Percentiles rank a stretch among this genome's conserved stretches.
Evolutionary conservation across 1,139 yeast species (phyloP).

Genomic region (Taphrina sp.): DNA sequence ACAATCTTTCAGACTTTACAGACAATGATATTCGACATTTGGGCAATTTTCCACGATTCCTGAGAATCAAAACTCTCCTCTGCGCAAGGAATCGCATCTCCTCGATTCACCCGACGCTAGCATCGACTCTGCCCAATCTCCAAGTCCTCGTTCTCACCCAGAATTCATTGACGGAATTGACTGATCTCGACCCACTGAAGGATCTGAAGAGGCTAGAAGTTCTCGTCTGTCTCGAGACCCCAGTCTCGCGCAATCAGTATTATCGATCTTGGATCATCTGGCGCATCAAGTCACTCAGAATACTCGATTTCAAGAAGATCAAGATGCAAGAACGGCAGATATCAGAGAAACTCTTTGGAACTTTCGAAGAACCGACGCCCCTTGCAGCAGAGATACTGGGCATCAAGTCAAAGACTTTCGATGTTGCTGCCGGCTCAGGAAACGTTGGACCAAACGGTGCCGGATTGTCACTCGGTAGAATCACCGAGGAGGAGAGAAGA

Average conservation of each 20-base stretch:
- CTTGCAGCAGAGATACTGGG: slow-evolving; percentile 42
- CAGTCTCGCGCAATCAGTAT: slow-evolving; percentile 53
- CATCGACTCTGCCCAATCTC: slow-evolving; percentile 50
- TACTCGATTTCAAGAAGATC: slow-evolving; percentile 67
- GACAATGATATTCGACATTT: slow-evolving; percentile 61
- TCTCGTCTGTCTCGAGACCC: slow-evolving; percentile 61
- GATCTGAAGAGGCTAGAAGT: slow-evolving; percentile 49
- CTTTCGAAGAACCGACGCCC: slow-evolving; percentile 43
- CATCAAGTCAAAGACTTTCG: slow-evolving; percentile 39
- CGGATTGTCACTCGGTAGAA: slow-evolving; percentile 42
- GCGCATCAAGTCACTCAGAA: slow-evolving; percentile 60
- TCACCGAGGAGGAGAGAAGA: slow-evolving; percentile 57
- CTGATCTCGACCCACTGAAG: slow-evolving; percentile 47
- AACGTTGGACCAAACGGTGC: slow-evolving; percentile 31
- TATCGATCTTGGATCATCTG: slow-evolving; percentile 64
- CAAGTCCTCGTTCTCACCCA: slow-evolving; percentile 53
- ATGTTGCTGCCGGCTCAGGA: slow-evolving; percentile 32
- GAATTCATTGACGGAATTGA: slow-evolving; percentile 52
- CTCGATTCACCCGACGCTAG: slow-evolving; percentile 45
- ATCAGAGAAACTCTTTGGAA: slow-evolving; percentile 53
- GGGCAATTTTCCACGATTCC: slow-evolving; percentile 53
- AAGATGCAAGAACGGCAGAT: slow-evolving; percentile 54
- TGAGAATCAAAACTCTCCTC: slow-evolving; percentile 53
- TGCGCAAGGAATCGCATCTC: slow-evolving; percentile 59
- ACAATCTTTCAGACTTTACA: slow-evolving; percentile 53